Conservation (phyloP, 768 basidiomycete species). For the Sporobolomyces pararoseus region DNA sequence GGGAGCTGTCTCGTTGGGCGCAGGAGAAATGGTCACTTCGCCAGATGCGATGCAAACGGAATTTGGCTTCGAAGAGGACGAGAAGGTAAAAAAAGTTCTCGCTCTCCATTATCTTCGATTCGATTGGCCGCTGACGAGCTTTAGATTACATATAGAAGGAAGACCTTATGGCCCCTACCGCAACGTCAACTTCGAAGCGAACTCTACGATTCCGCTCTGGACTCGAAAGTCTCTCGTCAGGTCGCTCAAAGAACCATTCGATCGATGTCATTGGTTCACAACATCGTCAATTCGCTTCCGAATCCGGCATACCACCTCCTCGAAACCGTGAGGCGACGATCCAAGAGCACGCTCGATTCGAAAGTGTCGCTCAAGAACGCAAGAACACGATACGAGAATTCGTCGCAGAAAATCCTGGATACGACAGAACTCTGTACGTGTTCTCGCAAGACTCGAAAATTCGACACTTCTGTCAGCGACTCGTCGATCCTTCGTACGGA, state of each 20-base stretch:
- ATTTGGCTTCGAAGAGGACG: slow-evolving; percentile 12
- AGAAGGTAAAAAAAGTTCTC: not conserved
- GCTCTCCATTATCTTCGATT: too few species aligned
- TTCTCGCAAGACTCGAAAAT: slow-evolving; percentile 73
- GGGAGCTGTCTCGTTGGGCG: not conserved
- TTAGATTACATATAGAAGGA: not conserved
- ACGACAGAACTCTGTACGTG: slow-evolving; percentile 84
- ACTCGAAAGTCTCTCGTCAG: slow-evolving; percentile 5
- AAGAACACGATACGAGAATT: slow-evolving; percentile 60
- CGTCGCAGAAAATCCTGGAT: slow-evolving; percentile 80
- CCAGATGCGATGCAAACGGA: slow-evolving; percentile 20
- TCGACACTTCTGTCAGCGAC: slow-evolving; percentile 70
- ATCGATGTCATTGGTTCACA: not conserved
- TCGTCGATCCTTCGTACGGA: slow-evolving; percentile 76
- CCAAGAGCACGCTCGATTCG: slow-evolving; percentile 6
- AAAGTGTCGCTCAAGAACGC: slow-evolving; percentile 6
- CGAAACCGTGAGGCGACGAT: slow-evolving; percentile 22
- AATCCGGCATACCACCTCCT: not conserved
- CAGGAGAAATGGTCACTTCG: not conserved
- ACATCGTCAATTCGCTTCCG: not conserved
- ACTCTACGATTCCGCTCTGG: slow-evolving; percentile 11
- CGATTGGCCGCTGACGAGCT: too few species aligned
- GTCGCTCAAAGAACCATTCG: not conserved
- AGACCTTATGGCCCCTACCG: not conserved
- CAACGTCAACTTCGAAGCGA: not conserved